Percentiles rank a stretch among this genome's conserved stretches.
These are phyloP conservation scores for Coemansia pectinata DNA, from an alignment of 192 early-diverging fungal genomes.

Conservation along the genomic window DNA sequence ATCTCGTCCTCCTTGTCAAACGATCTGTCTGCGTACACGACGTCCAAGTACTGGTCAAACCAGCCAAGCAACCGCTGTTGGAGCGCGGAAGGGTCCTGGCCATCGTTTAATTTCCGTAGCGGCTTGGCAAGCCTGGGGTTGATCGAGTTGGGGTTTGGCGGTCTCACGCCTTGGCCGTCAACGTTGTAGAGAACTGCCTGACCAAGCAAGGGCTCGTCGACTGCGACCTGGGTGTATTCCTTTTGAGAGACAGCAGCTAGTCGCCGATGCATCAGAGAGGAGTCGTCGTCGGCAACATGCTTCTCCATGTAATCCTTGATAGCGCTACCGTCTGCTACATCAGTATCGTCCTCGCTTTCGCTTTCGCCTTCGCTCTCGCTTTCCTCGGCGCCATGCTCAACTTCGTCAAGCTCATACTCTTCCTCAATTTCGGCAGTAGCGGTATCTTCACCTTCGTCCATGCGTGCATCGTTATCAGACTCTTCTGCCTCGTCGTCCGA, in stretches of 20 bases:
- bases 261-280: slow-evolving; percentile 36
- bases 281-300: slow-evolving; percentile 33
- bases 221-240: slow-evolving; percentile 36
- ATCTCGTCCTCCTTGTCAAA: slow-evolving; percentile 69
- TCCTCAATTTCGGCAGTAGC: slow-evolving; percentile 44
- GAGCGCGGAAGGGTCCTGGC: slow-evolving; percentile 41
- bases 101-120: slow-evolving; percentile 36
- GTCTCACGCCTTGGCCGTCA: slow-evolving; percentile 20
- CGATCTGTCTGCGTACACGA: slow-evolving; percentile 67
- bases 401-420: slow-evolving; percentile 32
- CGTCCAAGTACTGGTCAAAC: slow-evolving; percentile 76
- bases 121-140: slow-evolving; percentile 37
- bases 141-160: slow-evolving; percentile 22
- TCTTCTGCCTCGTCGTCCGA: slow-evolving; percentile 23
- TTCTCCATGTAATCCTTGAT: slow-evolving; percentile 39
- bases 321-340: slow-evolving; percentile 16
- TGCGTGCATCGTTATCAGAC: slow-evolving; percentile 41
- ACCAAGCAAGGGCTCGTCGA: slow-evolving; percentile 39
- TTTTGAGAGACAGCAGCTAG: slow-evolving; percentile 41
- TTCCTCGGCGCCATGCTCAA: slow-evolving; percentile 18
- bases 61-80: slow-evolving; percentile 63
- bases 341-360: not conserved
- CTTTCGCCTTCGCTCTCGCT: slow-evolving; percentile 18
- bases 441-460: slow-evolving; percentile 32
- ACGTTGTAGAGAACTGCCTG: slow-evolving; percentile 31